Evolutionary conservation across 2,329 filamentous ascomycete species (phyloP).

Genomic region (Penicillium polonicum): DNA sequence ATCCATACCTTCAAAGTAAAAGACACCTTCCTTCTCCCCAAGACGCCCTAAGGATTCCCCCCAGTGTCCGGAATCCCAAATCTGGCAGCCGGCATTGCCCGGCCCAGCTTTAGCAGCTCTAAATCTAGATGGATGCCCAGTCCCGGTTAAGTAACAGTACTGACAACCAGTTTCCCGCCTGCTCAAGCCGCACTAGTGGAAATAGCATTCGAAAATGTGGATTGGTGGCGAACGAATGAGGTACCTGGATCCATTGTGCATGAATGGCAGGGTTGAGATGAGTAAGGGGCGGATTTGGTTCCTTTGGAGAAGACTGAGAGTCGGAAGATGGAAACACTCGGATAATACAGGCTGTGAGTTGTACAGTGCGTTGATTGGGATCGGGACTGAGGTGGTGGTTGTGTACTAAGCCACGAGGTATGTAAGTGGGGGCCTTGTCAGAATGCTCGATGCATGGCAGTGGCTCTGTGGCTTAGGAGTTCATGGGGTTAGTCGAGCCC

Average conservation of each 20-base stretch:
- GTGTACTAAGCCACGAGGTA: not conserved
- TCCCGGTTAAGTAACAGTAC: not conserved
- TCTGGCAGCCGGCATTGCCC: not conserved
- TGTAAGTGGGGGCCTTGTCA: not conserved
- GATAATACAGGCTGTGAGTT: too few relatives aligned
- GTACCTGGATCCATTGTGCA: not conserved
- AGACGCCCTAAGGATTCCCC: too few relatives aligned
- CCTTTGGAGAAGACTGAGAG: not conserved
- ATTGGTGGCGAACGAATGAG: not conserved
- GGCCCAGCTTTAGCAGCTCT: not conserved
- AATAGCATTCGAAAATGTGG: not conserved
- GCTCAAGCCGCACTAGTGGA: not conserved
- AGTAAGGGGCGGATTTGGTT: not conserved
- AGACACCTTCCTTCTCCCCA: too few relatives aligned
- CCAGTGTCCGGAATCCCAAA: too few relatives aligned
- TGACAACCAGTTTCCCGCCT: not conserved
- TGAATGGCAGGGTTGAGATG: not conserved
- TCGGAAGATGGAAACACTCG: too few relatives aligned
- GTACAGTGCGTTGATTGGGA: not conserved
- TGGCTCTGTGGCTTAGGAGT: not conserved
- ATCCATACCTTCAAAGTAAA: too few relatives aligned
- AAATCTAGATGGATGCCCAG: not conserved
- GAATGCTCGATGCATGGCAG: not conserved
- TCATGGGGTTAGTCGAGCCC: not conserved
- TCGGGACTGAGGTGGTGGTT: not conserved